phyloP scores from a whole-genome alignment of 208 protist genomes.

The Blastocrithidia nonstop region DNA sequence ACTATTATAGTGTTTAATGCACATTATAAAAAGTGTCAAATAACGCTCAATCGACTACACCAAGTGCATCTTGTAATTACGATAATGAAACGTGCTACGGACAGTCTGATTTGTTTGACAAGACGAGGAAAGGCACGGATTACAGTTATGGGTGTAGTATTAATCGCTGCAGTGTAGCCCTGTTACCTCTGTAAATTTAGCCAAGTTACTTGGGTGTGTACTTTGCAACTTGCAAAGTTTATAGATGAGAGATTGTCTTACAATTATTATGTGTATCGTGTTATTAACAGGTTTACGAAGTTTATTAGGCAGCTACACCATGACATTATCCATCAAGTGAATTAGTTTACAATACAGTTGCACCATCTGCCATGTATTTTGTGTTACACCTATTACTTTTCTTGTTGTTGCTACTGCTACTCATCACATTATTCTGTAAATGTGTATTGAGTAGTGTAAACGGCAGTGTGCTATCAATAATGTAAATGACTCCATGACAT shows the following conservation, averaged over 20 bases:
- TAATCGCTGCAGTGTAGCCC: conserved; percentile 42
- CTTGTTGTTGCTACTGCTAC: background rate
- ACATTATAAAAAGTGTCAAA: conserved; percentile 24
- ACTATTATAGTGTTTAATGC: no score
- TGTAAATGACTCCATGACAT: conserved; percentile 86
- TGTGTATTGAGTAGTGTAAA: background rate
- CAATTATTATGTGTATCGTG: no score
- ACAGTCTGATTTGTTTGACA: conserved; percentile 89
- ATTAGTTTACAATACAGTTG: background rate
- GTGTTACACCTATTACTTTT: background rate
- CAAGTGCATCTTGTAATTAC: conserved; percentile 50
- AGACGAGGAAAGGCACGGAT: conserved; percentile 77
- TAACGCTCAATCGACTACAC: conserved; percentile 34
- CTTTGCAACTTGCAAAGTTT: no score
- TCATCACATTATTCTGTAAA: background rate
- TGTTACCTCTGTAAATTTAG: conserved; percentile 15
- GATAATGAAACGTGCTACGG: conserved; percentile 24
- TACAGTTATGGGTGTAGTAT: conserved; percentile 66
- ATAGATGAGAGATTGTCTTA: no score
- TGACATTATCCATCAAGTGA: no score
- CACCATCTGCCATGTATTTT: background rate
- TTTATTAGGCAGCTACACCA: no score
- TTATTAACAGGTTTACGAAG: no score
- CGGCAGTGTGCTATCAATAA: conserved; percentile 68
- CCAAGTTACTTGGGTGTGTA: conserved; percentile 5